These are phyloP conservation scores for Phytophthora hibernalis DNA, from an alignment of 352 stramenopile species.

Conservation along the genomic window DNA sequence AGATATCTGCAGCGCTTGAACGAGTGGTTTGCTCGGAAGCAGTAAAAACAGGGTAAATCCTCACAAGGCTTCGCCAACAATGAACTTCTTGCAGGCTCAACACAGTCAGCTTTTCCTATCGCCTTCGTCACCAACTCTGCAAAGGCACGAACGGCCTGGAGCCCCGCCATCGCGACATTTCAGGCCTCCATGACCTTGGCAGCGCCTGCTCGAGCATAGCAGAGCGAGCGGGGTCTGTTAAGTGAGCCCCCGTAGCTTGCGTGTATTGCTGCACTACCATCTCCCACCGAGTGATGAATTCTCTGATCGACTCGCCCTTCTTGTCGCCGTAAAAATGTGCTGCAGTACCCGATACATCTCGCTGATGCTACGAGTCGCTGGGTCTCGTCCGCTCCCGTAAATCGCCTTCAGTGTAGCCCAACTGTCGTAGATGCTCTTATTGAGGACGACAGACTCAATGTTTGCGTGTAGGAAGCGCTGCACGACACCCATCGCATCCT, in stretches of 20 bases:
- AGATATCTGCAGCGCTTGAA: too few species aligned
- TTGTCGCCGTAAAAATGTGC: conserved; percentile 27
- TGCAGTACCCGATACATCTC: conserved; percentile 31
- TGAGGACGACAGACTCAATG: conserved; percentile 31
- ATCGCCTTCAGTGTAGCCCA: conserved; percentile 32
- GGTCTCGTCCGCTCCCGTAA: conserved; percentile 10
- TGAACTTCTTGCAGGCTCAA: not conserved
- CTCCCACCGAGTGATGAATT: conserved; percentile 31
- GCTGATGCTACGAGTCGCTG: conserved; percentile 9
- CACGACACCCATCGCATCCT: conserved; percentile 29
- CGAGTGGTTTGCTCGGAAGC: too few species aligned
- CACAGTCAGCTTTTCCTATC: conserved; percentile 18
- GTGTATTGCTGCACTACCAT: conserved; percentile 31
- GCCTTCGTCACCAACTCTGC: conserved; percentile 26
- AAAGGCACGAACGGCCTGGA: conserved; percentile 29
- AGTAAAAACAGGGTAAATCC: too few species aligned
- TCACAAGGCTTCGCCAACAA: too few species aligned
- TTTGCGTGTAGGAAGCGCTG: conserved; percentile 22
- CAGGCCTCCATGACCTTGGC: conserved; percentile 14
- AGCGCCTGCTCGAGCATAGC: conserved; percentile 26
- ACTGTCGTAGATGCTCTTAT: conserved; percentile 39
- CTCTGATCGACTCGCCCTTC: conserved; percentile 15
- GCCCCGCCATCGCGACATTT: conserved; percentile 22
- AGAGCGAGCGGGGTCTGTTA: conserved; percentile 31
- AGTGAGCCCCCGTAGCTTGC: conserved; percentile 15